Evolutionary conservation across 306 rosid species (phyloP), one percentile per base, ranked within the genome.

Genomic region (Comarum palustre): DNA sequence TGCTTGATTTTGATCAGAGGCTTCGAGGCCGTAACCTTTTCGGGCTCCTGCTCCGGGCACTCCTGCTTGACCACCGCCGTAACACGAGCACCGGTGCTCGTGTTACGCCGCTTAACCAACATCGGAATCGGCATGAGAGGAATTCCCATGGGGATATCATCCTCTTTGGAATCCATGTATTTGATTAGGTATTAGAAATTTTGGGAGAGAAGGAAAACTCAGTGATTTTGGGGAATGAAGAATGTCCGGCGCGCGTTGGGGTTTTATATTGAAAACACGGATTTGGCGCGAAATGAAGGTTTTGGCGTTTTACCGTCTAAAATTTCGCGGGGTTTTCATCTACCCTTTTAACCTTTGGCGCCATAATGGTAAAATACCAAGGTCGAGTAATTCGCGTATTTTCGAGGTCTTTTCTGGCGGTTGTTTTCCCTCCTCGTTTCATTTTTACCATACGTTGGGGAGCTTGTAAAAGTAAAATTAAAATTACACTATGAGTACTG

Each of bases 41-140:
- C 27, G 2, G 29, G 4, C 34, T 57, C 43, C 31, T n/a, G 25
- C 19, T 68, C 59, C 17, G n/a, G 38, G 7, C 17, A 16, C 31
- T 69, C 73, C 4, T 69, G 61, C 45, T 69, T 69, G 20, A 78
- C 31, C 36, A 57, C 66, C 1, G 92, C 77, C 0, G 77, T 62
- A 45, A 89, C 79, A 50, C 92, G 92, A 39, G 78, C 78, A 3
- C 93, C 90, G 5, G 80, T 85, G 66, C 87, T 82, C 5, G 90
- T 87, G 48, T 67, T 52, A 34, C 81, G 62, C 57, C 88, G 85
- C 31, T 79, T 80, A 5, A 90, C 88, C 1, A 77, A 29, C 66
- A 83, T 47, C 0, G 84, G 83, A 59, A 27, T 42, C 1, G 71
- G 77, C 2, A 69, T 69, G 25, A 42, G 69, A 19, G 29, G 50